Evolutionary conservation across 2,329 filamentous ascomycete species (phyloP).

Genomic region (Microsporum canis): DNA sequence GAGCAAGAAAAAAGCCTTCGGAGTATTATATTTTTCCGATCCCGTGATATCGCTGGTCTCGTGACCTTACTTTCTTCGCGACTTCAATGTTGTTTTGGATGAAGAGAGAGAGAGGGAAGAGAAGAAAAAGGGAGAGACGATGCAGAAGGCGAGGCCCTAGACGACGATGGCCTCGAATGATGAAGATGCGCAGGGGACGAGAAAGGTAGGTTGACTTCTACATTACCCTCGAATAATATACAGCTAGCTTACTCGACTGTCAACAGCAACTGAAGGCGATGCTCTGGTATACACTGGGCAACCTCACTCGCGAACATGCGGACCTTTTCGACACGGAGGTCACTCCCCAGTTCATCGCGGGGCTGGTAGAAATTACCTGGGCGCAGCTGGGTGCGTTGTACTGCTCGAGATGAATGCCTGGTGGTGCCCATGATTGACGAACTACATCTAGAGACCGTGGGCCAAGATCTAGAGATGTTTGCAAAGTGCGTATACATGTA

Average conservation of each 20-base stretch:
- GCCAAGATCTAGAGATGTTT: constrained; percentile 54
- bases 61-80: too few relatives aligned
- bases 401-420: not conserved
- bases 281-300: constrained; percentile 72
- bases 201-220: not conserved
- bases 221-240: too few relatives aligned
- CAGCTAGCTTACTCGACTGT: not conserved
- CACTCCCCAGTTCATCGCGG: constrained; percentile 81
- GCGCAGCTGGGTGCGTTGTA: constrained; percentile 60
- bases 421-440: not conserved
- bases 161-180: not conserved
- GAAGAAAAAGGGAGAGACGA: not conserved
- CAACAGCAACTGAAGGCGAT: constrained; percentile 67
- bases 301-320: constrained; percentile 79
- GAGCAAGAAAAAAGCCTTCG: not conserved
- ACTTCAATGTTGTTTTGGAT: too few relatives aligned
- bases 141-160: not conserved
- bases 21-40: not conserved
- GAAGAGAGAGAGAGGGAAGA: not conserved
- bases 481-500: constrained; percentile 36
- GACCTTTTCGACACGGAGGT: constrained; percentile 65
- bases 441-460: constrained; percentile 37
- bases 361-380: constrained; percentile 77
- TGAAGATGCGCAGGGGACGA: not conserved
- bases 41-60: not conserved